phyloP scores from a whole-genome alignment of 1,284 basidiomycete species.

The Thelephora terrestris region DNA sequence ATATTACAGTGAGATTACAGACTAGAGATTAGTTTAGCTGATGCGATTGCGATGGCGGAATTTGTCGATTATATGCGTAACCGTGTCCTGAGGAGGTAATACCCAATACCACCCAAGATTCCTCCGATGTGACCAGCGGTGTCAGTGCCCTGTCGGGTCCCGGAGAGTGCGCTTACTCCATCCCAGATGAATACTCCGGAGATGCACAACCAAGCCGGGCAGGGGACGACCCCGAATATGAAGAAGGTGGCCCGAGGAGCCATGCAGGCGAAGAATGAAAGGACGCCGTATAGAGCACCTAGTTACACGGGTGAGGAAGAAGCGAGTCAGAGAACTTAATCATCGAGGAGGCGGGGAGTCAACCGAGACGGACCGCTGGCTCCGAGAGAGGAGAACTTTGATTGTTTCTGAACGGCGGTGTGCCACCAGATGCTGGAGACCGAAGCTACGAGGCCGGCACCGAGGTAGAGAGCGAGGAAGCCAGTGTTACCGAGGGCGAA shows the following conservation, averaged over 20 bases:
- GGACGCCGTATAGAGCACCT: constrained; percentile 69
- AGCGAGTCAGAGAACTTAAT: constrained; percentile 1
- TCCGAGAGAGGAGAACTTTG: constrained; percentile 48
- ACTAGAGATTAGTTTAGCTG: no score
- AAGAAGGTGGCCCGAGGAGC: constrained; percentile 62
- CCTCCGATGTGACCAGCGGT: constrained; percentile 78
- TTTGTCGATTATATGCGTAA: not conserved
- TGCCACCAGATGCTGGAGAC: constrained; percentile 53
- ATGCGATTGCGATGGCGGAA: no score
- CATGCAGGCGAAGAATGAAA: constrained; percentile 63
- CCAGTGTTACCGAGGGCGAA: constrained; percentile 55
- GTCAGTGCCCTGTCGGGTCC: constrained; percentile 42
- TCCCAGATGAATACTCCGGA: constrained; percentile 71
- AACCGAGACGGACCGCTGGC: constrained; percentile 55
- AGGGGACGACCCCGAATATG: constrained; percentile 77
- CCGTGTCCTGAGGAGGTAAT: constrained; percentile 26
- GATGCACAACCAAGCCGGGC: constrained; percentile 76
- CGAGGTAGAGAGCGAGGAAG: constrained; percentile 73
- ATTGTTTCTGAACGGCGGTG: constrained; percentile 27
- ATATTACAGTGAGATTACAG: no score
- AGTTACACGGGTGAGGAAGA: constrained; percentile 4
- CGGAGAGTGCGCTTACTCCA: constrained; percentile 30
- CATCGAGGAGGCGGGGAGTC: not conserved
- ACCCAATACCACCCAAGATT: constrained; percentile 57
- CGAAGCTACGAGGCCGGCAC: constrained; percentile 57